These are phyloP conservation scores for Morella rubra DNA, from an alignment of 306 rosid genomes.

Conservation along the genomic window DNA sequence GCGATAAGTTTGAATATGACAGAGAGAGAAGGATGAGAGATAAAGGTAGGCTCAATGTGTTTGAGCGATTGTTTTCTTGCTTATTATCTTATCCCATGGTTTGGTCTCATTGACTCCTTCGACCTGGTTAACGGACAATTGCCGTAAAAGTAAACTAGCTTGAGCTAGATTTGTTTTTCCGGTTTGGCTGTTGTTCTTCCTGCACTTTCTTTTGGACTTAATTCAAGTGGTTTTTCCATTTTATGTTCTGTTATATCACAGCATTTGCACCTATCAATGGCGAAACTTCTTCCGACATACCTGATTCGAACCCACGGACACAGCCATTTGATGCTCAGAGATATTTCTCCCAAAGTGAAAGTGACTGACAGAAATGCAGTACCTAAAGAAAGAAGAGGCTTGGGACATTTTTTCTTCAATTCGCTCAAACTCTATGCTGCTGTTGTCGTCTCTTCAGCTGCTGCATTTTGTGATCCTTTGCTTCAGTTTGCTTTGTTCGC, in stretches of 20 bases:
- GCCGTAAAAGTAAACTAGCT: background rate
- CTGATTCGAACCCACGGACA: slow-evolving; percentile 36
- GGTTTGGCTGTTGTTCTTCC: background rate
- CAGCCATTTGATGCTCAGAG: slow-evolving; percentile 59
- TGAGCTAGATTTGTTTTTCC: background rate
- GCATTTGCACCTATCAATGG: slow-evolving; percentile 90
- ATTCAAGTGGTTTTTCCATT: slow-evolving; percentile 15
- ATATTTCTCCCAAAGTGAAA: slow-evolving; percentile 56
- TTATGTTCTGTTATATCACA: slow-evolving; percentile 31
- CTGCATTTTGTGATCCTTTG: background rate
- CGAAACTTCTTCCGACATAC: slow-evolving; percentile 32
- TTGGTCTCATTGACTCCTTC: background rate
- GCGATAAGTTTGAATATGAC: slow-evolving; percentile 92
- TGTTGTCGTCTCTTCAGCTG: background rate
- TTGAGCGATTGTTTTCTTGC: background rate
- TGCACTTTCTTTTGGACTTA: background rate
- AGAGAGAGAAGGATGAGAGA: slow-evolving; percentile 89
- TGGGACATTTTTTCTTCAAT: slow-evolving; percentile 17
- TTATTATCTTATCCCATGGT: slow-evolving; percentile 7
- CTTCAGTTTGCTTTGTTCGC: too few species aligned
- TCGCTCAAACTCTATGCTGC: background rate
- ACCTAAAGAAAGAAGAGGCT: background rate
- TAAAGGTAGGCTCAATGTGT: slow-evolving; percentile 61
- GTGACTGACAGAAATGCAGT: slow-evolving; percentile 14
- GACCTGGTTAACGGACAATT: slow-evolving; percentile 4